Base-by-base conservation (phyloP, 305 asterid species). In the Ajuga reptans region DNA sequence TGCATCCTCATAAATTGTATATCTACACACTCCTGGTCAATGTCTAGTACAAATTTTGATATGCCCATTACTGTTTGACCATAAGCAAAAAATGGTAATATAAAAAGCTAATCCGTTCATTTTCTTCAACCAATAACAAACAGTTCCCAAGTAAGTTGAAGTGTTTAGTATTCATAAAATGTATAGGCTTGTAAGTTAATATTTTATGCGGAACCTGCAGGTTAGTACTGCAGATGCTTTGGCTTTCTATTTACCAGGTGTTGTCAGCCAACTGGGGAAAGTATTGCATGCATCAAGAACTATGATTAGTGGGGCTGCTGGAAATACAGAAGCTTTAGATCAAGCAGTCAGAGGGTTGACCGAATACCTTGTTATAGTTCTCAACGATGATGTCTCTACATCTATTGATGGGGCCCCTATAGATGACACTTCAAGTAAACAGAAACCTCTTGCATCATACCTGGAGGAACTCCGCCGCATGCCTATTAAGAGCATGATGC, bases 231-330 rank as follows among this genome's bases (percentile, higher is more conserved):
- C 92, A 72, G 97, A 93, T 84, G 92, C 97, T 18, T 72, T 93
- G 81, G 97, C 96, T 68, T 93, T 90, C 83, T 93, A 84, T 79
- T 82, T 93, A 77, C 99, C 99, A 36, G 99, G 99, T 33, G 89
- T 90, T 16, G 89, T 89, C 77, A 87, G 97, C 81, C 95, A 89
- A 77, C 83, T 87, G 57, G 97, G 97, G 58, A 93, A 89, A 87
- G 86, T 93, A 58, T 83, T 93, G 78, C 89, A 84, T 58, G 67
- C 82, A 66, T 87, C 99, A 58, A 89, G 84, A 80, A 66, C 86
- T 10, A 86, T 90, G 96, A 83, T 84, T 72, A 93, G 96, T 66
- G 99, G 99, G 78, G 96, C 97, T 0, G 96, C 96, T 59, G 99
- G 92, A 64, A 93, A 88, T 78, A 62, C 88, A 17, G 88, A 85